phyloP scores from a whole-genome alignment of 257 asterid species.

The Coffea eugenioides region DNA sequence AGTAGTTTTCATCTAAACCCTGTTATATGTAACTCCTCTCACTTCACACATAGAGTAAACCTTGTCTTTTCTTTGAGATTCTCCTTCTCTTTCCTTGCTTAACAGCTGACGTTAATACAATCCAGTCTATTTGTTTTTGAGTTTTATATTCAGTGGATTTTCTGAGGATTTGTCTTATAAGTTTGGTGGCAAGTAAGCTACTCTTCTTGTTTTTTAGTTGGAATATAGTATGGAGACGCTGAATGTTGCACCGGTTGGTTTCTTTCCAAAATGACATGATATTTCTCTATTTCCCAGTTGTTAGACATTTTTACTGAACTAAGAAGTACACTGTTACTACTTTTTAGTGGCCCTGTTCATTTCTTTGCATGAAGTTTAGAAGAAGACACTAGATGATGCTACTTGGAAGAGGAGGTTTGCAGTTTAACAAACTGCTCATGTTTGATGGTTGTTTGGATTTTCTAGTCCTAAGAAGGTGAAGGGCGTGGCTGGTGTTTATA shows the following conservation, averaged over 20 bases:
- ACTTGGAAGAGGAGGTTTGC: neutral
- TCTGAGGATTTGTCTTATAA: neutral
- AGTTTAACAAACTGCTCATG: neutral
- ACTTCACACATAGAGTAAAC: neutral
- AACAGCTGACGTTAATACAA: neutral
- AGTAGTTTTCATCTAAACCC: neutral
- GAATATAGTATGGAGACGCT: neutral
- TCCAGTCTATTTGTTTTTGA: neutral
- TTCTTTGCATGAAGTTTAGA: neutral
- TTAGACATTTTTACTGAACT: neutral
- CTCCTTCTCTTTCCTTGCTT: neutral
- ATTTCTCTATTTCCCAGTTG: neutral
- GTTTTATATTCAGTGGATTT: neutral
- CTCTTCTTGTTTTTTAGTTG: neutral
- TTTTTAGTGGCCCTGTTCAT: neutral
- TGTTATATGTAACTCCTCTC: neutral
- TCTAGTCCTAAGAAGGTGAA: neutral
- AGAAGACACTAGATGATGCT: neutral
- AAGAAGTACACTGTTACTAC: neutral
- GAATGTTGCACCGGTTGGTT: neutral
- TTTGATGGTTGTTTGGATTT: neutral
- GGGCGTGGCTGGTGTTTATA: neutral
- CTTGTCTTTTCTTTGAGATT: neutral
- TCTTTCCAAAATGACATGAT: neutral
- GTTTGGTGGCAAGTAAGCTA: neutral